Evolutionary conservation across 2,329 filamentous ascomycete genomes (phyloP).

Genomic region (Ilyonectria sp.): DNA sequence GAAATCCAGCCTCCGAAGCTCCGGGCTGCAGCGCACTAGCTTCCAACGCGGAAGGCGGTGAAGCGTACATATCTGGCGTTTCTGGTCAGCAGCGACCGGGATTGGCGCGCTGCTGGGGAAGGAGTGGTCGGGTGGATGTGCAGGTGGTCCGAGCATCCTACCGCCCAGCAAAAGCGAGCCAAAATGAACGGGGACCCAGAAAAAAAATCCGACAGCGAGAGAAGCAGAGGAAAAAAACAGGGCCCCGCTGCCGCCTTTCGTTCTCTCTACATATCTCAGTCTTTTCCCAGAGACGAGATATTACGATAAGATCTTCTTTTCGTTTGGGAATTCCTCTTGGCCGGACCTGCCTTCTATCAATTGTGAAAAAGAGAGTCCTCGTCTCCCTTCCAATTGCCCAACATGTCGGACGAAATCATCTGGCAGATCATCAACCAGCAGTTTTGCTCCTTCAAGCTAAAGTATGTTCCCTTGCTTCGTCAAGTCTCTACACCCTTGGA

Average conservation of each 20-base stretch:
- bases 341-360: not conserved
- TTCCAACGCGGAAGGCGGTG: slow-evolving; percentile 38
- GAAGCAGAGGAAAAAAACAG: slow-evolving; percentile 36
- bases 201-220: slow-evolving; percentile 39
- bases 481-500: not conserved
- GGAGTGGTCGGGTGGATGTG: slow-evolving; percentile 20
- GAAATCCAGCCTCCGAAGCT: slow-evolving; percentile 23
- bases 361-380: slow-evolving; percentile 3
- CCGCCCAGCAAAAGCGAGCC: slow-evolving; percentile 21
- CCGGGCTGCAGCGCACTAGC: not conserved
- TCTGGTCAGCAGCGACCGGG: slow-evolving; percentile 36
- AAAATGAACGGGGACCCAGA: slow-evolving; percentile 21
- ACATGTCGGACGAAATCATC: slow-evolving; percentile 94
- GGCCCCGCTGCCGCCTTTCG: slow-evolving; percentile 38
- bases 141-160: slow-evolving; percentile 31
- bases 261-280: slow-evolving; percentile 28
- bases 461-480: slow-evolving; percentile 65
- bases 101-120: slow-evolving; percentile 29
- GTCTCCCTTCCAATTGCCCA: slow-evolving; percentile 35
- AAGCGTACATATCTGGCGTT: not conserved
- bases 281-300: slow-evolving; percentile 10
- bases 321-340: not conserved
- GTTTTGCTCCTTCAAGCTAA: slow-evolving; percentile 95
- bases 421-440: slow-evolving; percentile 98
- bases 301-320: slow-evolving; percentile 1